These are phyloP conservation scores for Hanseniaspora osmophila DNA, from an alignment of 805 yeast species.

Conservation along the genomic window DNA sequence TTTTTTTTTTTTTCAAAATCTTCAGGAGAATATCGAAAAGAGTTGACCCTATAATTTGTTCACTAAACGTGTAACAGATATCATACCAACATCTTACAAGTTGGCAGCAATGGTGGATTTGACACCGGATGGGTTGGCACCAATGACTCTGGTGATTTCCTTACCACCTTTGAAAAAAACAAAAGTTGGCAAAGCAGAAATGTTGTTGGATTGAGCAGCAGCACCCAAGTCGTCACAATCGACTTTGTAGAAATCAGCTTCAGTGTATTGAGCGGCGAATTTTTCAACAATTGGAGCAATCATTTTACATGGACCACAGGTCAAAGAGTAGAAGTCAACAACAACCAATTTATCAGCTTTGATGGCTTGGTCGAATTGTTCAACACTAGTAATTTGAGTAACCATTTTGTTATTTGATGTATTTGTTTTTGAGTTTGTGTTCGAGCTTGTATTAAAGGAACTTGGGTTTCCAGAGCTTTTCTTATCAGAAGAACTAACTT, in stretches of 20 bases:
- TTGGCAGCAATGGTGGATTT: slow-evolving; percentile 48
- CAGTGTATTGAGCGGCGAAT: slow-evolving; percentile 47
- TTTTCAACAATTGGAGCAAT: slow-evolving; percentile 87
- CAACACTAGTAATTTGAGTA: slow-evolving; percentile 30
- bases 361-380: slow-evolving; percentile 46
- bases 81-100: slow-evolving; percentile 28
- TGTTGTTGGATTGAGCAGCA: slow-evolving; percentile 52
- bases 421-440: background rate
- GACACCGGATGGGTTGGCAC: slow-evolving; percentile 80
- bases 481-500: background rate
- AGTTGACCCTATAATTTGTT: no score
- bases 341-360: slow-evolving; percentile 60
- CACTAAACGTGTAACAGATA: no score
- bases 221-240: slow-evolving; percentile 78
- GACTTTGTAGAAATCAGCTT: slow-evolving; percentile 70
- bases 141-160: slow-evolving; percentile 65
- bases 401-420: slow-evolving; percentile 31
- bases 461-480: background rate
- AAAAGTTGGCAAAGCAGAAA: slow-evolving; percentile 53
- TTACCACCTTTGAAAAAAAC: slow-evolving; percentile 74
- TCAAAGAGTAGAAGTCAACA: slow-evolving; percentile 90
- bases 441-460: background rate
- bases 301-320: slow-evolving; percentile 99
- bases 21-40: no score
- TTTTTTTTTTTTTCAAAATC: no score